Evolutionary conservation across 2,329 filamentous ascomycete genomes (phyloP).

Genomic region (Fusarium tricinctum): DNA sequence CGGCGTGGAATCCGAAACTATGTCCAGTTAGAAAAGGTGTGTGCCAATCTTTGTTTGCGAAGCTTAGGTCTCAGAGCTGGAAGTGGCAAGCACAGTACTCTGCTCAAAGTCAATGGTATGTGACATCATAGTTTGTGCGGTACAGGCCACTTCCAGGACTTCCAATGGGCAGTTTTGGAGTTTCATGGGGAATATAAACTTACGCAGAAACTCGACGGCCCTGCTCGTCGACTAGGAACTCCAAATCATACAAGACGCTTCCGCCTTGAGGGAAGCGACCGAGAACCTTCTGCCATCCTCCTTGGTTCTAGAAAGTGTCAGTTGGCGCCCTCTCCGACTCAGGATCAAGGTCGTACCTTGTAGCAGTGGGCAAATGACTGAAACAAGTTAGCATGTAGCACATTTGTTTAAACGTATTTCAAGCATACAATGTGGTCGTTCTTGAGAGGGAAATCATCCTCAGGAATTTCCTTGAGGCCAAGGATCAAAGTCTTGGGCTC

Average conservation of each 20-base stretch:
- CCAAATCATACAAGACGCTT: conserved; percentile 78
- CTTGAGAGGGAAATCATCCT: conserved; percentile 70
- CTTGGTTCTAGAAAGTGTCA: conserved; percentile 82
- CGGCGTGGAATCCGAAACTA: conserved; percentile 78
- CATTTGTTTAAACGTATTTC: too few relatives aligned
- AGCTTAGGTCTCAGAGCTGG: neutral
- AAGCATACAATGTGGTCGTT: conserved; percentile 47
- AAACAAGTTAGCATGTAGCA: neutral
- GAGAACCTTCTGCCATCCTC: conserved; percentile 84
- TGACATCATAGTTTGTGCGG: neutral
- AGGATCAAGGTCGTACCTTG: conserved; percentile 73
- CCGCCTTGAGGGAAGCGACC: conserved; percentile 79
- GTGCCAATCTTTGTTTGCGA: too few relatives aligned
- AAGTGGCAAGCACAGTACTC: neutral
- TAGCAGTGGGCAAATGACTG: conserved; percentile 79
- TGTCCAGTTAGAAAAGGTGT: conserved; percentile 45
- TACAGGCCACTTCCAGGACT: neutral
- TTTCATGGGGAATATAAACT: neutral
- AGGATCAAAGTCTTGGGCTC: conserved; percentile 78
- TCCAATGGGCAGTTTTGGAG: conserved; percentile 43
- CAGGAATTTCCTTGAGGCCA: conserved; percentile 83
- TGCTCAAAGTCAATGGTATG: neutral
- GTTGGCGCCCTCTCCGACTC: conserved; percentile 51
- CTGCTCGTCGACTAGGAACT: conserved; percentile 80
- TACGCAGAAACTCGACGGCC: conserved; percentile 37